These are phyloP conservation scores for Pecoramyces ruminantium DNA, from an alignment of 192 early-diverging fungal genomes.

Conservation along the genomic window DNA sequence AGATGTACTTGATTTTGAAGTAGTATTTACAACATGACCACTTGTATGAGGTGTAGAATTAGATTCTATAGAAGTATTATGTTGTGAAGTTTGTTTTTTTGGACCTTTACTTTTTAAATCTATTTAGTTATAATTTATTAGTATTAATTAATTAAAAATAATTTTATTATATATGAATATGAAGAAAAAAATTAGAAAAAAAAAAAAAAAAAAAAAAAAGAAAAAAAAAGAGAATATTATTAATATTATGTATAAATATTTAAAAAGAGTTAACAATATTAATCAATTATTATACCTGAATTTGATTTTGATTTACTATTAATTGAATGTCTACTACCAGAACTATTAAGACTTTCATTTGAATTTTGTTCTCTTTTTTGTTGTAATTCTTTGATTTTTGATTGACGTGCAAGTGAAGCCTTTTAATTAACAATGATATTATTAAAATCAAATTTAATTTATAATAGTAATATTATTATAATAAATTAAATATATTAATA, in stretches of 20 bases:
- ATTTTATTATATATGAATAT: no score
- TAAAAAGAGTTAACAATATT: no score
- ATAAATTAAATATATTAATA: no score
- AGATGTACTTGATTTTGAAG: no score
- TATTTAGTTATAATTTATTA: not conserved
- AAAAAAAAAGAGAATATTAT: no score
- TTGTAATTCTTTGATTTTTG: not conserved
- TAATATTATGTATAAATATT: no score
- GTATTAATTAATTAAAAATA: no score
- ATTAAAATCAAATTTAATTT: no score
- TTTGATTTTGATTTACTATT: not conserved
- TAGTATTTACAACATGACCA: not conserved
- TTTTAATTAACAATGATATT: not conserved
- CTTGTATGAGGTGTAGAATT: not conserved
- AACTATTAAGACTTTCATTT: not conserved
- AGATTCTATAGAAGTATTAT: not conserved
- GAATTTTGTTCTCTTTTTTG: not conserved
- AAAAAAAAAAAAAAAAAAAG: no score
- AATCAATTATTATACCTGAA: no score
- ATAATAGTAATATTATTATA: no score
- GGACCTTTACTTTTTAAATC: not conserved
- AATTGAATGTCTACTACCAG: not conserved
- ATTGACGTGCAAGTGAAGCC: not conserved
- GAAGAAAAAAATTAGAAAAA: no score
- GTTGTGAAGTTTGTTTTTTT: not conserved